phyloP scores from a whole-genome alignment of 1,139 yeast species.

The Zhuliangozyma blackwelliae region DNA sequence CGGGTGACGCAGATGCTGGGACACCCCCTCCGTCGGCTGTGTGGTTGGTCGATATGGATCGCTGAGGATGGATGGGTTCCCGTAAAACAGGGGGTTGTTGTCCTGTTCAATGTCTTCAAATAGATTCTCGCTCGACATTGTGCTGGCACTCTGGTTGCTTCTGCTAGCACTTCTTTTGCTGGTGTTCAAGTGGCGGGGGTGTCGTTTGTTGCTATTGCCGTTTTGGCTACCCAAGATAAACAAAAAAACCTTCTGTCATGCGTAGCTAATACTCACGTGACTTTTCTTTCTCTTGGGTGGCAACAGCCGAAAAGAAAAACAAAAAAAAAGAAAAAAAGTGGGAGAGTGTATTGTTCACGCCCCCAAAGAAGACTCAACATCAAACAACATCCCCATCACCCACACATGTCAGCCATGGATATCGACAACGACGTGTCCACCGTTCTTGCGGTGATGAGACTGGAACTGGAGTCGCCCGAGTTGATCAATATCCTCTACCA shows the following conservation, averaged over 20 bases:
- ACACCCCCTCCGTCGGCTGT: background rate
- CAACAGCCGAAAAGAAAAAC: too few relatives aligned
- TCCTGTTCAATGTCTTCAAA: constrained; percentile 46
- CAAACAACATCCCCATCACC: too few relatives aligned
- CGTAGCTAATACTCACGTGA: too few relatives aligned
- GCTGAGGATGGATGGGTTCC: constrained; percentile 24
- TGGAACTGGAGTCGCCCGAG: constrained; percentile 63
- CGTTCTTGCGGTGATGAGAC: constrained; percentile 65
- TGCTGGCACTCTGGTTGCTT: background rate
- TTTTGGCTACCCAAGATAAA: too few relatives aligned
- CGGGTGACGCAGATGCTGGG: constrained; percentile 2
- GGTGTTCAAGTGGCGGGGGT: too few relatives aligned
- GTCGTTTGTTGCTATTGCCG: too few relatives aligned
- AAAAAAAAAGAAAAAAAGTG: too few relatives aligned
- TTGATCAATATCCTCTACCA: constrained; percentile 61
- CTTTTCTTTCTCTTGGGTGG: too few relatives aligned
- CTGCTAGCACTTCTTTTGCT: too few relatives aligned
- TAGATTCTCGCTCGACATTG: constrained; percentile 14
- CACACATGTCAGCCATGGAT: constrained; percentile 25
- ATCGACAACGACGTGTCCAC: constrained; percentile 51
- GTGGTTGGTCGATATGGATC: constrained; percentile 22
- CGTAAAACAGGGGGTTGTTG: constrained; percentile 46
- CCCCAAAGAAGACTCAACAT: too few relatives aligned
- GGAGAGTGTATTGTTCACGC: too few relatives aligned
- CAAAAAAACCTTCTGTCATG: too few relatives aligned